Conservation (phyloP, 768 basidiomycete genomes). For the Tricholomella constricta region DNA sequence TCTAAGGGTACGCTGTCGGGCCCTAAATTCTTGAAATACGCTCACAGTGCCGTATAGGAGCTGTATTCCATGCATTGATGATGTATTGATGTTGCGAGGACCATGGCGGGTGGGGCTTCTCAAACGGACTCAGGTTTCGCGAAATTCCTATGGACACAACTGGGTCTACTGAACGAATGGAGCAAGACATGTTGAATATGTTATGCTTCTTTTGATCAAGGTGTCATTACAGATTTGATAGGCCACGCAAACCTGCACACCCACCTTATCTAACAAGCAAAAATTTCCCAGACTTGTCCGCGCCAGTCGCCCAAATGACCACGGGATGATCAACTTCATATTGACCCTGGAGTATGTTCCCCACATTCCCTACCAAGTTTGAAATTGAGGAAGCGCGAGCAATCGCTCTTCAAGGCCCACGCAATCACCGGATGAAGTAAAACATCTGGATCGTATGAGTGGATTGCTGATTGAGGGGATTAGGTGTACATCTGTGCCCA, state of each 20-base stretch:
- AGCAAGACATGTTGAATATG: background rate
- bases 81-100: no score
- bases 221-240: background rate
- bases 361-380: background rate
- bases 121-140: background rate
- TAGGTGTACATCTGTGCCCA: no score
- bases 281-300: no score
- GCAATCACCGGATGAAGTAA: no score
- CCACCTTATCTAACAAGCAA: background rate
- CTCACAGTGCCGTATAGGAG: conserved; percentile 11
- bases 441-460: no score
- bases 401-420: no score
- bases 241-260: background rate
- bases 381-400: background rate
- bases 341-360: background rate
- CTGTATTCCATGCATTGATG: conserved; percentile 19
- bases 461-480: no score
- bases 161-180: background rate
- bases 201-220: background rate
- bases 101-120: no score
- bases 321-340: background rate
- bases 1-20: conserved; percentile 50
- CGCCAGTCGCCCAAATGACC: no score
- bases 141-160: no score
- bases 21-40: background rate